These are phyloP conservation scores for Globisporangium alternatum DNA, from an alignment of 352 stramenopile genomes.

Conservation along the genomic window DNA sequence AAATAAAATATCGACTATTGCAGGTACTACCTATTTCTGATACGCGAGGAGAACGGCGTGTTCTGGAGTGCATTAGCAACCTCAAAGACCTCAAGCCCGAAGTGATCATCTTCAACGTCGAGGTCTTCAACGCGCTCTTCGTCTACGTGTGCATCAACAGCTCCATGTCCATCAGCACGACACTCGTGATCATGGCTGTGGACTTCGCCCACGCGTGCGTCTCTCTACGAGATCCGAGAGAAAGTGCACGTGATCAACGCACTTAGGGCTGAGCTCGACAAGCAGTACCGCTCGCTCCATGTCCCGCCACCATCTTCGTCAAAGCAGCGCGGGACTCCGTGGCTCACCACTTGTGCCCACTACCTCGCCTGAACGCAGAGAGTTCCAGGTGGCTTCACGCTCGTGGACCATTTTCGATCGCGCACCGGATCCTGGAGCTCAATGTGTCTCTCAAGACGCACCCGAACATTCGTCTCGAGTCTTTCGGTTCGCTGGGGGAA, in stretches of 20 bases:
- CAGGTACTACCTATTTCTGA: no score
- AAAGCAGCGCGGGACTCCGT: neutral
- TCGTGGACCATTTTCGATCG: neutral
- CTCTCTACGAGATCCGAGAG: neutral
- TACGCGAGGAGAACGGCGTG: no score
- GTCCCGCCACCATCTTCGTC: neutral
- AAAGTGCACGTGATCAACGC: neutral
- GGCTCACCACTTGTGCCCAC: neutral
- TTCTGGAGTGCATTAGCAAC: conserved; percentile 8
- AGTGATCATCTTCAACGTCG: conserved; percentile 32
- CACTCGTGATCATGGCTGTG: neutral
- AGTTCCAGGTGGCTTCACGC: neutral
- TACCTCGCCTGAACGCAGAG: no score
- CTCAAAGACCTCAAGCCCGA: conserved; percentile 22
- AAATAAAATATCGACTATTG: no score
- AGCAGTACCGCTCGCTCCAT: neutral
- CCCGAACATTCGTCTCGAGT: neutral
- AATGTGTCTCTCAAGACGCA: neutral
- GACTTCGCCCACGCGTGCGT: neutral
- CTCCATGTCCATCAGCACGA: neutral
- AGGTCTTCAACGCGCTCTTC: conserved; percentile 40
- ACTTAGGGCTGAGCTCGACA: neutral
- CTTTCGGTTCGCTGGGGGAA: neutral
- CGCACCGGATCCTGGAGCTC: neutral
- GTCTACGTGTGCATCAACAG: conserved; percentile 30